These are phyloP conservation scores for Irpex sp. DNA, from an alignment of 1,284 basidiomycete species.

Conservation along the genomic window DNA sequence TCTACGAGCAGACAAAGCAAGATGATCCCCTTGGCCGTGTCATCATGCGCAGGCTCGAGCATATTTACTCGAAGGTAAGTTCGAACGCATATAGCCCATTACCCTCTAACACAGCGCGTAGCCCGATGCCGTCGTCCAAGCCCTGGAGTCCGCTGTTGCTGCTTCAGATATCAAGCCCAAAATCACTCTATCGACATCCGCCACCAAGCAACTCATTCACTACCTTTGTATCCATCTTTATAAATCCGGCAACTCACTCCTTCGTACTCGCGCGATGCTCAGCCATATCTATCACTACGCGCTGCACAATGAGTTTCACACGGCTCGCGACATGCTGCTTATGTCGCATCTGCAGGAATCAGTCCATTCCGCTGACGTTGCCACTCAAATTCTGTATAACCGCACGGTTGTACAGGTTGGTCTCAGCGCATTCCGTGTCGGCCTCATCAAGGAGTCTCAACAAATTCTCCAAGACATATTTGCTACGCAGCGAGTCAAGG, in stretches of 20 bases:
- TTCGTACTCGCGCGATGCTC: slow-evolving; percentile 95
- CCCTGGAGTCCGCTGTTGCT: slow-evolving; percentile 74
- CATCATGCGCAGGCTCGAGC: slow-evolving; percentile 93
- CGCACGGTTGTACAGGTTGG: slow-evolving; percentile 97
- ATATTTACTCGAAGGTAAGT: slow-evolving; percentile 94
- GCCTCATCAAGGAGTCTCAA: slow-evolving; percentile 93
- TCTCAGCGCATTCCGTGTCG: slow-evolving; percentile 93
- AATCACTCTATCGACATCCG: slow-evolving; percentile 52
- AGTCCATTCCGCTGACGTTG: slow-evolving; percentile 92
- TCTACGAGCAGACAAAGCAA: slow-evolving; percentile 82
- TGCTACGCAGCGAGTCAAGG: slow-evolving; percentile 93
- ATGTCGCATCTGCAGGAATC: slow-evolving; percentile 99
- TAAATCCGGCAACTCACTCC: slow-evolving; percentile 85
- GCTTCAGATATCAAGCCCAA: slow-evolving; percentile 55
- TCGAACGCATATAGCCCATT: not conserved
- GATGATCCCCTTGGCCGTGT: slow-evolving; percentile 83
- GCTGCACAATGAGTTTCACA: slow-evolving; percentile 95
- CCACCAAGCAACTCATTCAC: slow-evolving; percentile 79
- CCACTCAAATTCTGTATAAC: slow-evolving; percentile 98
- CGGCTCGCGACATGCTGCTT: slow-evolving; percentile 95
- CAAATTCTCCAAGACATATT: slow-evolving; percentile 94
- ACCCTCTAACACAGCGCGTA: slow-evolving; percentile 28
- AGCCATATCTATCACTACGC: slow-evolving; percentile 98
- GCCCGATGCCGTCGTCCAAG: slow-evolving; percentile 92
- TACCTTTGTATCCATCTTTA: slow-evolving; percentile 91